Evolutionary conservation across 306 rosid genomes (phyloP).

Genomic region (Biancaea sappan): DNA sequence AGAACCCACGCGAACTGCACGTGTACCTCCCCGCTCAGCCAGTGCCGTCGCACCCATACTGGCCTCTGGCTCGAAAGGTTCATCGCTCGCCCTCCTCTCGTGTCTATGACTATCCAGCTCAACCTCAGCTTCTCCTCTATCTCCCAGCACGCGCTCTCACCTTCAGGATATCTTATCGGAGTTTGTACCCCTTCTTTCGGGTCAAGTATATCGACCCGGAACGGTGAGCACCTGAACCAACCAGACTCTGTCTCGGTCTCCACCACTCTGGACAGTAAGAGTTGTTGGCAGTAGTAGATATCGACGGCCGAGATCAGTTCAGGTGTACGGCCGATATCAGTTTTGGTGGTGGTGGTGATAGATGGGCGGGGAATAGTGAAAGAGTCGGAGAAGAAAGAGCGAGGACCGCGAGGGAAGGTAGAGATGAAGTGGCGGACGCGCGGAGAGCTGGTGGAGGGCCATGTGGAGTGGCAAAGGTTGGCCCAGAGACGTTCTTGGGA

Average conservation of each 20-base stretch:
- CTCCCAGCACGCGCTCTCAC: slow-evolving; percentile 34
- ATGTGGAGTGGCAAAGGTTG: slow-evolving; percentile 57
- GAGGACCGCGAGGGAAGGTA: slow-evolving; percentile 49
- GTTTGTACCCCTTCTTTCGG: slow-evolving; percentile 66
- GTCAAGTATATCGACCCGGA: slow-evolving; percentile 64
- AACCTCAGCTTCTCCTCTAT: slow-evolving; percentile 42
- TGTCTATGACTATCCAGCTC: slow-evolving; percentile 77
- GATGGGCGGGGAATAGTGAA: slow-evolving; percentile 41
- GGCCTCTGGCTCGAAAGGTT: slow-evolving; percentile 66
- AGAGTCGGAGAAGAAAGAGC: slow-evolving; percentile 70
- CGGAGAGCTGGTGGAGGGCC: slow-evolving; percentile 72
- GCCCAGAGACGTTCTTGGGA: slow-evolving; percentile 52
- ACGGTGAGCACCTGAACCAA: slow-evolving; percentile 81
- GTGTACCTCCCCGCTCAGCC: slow-evolving; percentile 75
- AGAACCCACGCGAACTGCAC: slow-evolving; percentile 49
- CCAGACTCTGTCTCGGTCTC: slow-evolving; percentile 68
- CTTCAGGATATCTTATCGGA: slow-evolving; percentile 28
- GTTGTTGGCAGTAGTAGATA: slow-evolving; percentile 41
- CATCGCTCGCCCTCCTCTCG: slow-evolving; percentile 52
- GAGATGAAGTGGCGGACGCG: slow-evolving; percentile 52
- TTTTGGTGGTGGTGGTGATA: background rate
- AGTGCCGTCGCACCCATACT: slow-evolving; percentile 64
- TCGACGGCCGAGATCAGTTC: slow-evolving; percentile 75
- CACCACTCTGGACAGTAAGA: slow-evolving; percentile 53
- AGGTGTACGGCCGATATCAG: slow-evolving; percentile 1